phyloP scores from a whole-genome alignment of 352 stramenopile species.

The Pythium oligandrum region DNA sequence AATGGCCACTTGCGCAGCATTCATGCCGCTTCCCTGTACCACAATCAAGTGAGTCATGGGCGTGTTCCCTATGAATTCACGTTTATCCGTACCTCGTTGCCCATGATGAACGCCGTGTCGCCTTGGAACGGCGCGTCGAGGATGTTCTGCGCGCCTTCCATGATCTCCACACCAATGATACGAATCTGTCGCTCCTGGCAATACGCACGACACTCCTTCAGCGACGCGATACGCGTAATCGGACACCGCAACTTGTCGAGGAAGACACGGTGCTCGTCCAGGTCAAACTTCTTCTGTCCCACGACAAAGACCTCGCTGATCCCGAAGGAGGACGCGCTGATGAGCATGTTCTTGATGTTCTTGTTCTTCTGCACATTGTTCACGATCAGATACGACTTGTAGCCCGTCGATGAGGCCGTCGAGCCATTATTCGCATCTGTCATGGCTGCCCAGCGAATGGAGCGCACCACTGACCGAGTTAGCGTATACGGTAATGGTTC shows the following conservation, averaged over 20 bases:
- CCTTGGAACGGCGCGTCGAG: constrained; percentile 65
- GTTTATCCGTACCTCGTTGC: constrained; percentile 83
- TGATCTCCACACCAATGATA: constrained; percentile 94
- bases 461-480: no score
- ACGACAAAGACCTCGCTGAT: constrained; percentile 84
- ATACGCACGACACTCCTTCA: constrained; percentile 72
- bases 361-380: constrained; percentile 92
- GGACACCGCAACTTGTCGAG: constrained; percentile 37
- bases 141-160: constrained; percentile 72
- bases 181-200: constrained; percentile 58
- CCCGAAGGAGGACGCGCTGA: constrained; percentile 82
- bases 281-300: constrained; percentile 80
- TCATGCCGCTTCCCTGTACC: constrained; percentile 86
- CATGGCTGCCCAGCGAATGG: neutral
- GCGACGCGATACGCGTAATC: constrained; percentile 70
- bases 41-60: neutral
- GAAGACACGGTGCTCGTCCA: constrained; percentile 47
- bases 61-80: neutral
- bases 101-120: constrained; percentile 93
- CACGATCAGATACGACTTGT: constrained; percentile 80
- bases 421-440: neutral
- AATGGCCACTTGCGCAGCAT: constrained; percentile 84
- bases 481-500: no score
- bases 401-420: constrained; percentile 1
- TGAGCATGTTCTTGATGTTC: constrained; percentile 86